A percentile compares a stretch with the other conserved stretches of the same genome.
These are phyloP conservation scores for Aspergillus sclerotiicarbonarius DNA, from an alignment of 495 filamentous ascomycete genomes.

Conservation along the genomic window DNA sequence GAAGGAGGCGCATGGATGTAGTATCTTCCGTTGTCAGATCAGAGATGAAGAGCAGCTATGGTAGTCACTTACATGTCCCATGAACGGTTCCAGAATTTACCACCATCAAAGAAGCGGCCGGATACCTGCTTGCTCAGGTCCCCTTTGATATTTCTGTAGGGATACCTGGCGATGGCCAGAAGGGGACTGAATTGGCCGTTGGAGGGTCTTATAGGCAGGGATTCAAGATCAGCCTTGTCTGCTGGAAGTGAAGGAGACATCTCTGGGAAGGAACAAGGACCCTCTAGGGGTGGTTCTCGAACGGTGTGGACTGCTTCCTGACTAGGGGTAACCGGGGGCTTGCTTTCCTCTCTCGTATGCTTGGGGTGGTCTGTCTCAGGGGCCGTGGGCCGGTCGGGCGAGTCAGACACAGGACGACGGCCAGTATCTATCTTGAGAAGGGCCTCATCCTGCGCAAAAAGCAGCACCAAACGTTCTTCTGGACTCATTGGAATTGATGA, in stretches of 20 bases:
- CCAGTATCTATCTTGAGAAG: slow-evolving; percentile 23
- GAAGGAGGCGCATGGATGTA: slow-evolving; percentile 57
- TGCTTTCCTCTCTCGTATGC: too few species aligned
- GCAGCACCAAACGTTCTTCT: slow-evolving; percentile 24
- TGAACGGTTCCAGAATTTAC: slow-evolving; percentile 54
- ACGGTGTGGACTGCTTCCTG: too few species aligned
- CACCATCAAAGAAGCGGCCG: slow-evolving; percentile 53
- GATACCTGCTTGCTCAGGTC: slow-evolving; percentile 47
- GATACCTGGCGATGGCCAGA: slow-evolving; percentile 55
- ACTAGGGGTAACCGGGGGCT: too few species aligned
- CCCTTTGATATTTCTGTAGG: slow-evolving; percentile 55
- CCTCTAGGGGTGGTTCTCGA: too few species aligned
- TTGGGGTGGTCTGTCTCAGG: too few species aligned
- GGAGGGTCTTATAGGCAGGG: not conserved
- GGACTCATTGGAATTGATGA: slow-evolving; percentile 19
- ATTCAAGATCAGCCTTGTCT: not conserved
- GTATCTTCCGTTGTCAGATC: slow-evolving; percentile 50
- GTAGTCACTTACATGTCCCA: slow-evolving; percentile 72
- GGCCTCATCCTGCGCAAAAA: slow-evolving; percentile 24
- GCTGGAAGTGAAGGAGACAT: not conserved
- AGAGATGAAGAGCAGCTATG: too few species aligned
- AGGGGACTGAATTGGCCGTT: slow-evolving; percentile 57
- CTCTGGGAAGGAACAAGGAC: too few species aligned
- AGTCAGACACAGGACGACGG: slow-evolving; percentile 4
- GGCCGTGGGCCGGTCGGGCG: not conserved